Conservation (phyloP, 1,139 yeast species). For the Lodderomyces parapsilosis region DNA sequence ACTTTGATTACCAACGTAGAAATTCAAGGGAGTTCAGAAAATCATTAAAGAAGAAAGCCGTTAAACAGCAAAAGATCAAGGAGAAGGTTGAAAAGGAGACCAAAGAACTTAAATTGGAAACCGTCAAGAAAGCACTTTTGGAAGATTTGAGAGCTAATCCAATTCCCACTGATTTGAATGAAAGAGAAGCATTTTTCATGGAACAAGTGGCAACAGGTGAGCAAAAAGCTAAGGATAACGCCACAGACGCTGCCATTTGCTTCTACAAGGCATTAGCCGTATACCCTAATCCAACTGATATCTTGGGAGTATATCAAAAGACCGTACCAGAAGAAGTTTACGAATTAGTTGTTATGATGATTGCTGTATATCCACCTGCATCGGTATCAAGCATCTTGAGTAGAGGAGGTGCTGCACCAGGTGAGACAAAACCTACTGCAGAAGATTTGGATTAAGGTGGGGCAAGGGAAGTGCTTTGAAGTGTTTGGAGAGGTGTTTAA, state of each 20-base stretch:
- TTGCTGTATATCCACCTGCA: conserved; percentile 85
- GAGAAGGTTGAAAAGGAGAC: conserved; percentile 57
- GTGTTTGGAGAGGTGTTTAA: not conserved
- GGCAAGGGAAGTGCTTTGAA: conserved; percentile 13
- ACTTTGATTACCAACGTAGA: conserved; percentile 92
- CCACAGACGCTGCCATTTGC: conserved; percentile 77
- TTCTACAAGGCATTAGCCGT: conserved; percentile 95
- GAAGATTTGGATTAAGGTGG: conserved; percentile 39
- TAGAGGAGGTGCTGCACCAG: conserved; percentile 21
- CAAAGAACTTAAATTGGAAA: conserved; percentile 59
- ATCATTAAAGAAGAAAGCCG: conserved; percentile 60
- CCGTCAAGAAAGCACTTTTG: conserved; percentile 60
- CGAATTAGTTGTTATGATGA: conserved; percentile 82
- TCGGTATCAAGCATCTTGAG: conserved; percentile 71
- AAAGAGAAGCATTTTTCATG: conserved; percentile 77
- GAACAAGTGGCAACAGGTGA: conserved; percentile 85
- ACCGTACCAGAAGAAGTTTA: conserved; percentile 79
- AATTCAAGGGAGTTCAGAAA: conserved; percentile 78
- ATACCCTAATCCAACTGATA: conserved; percentile 92
- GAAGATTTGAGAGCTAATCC: conserved; percentile 70
- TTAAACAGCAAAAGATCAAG: conserved; percentile 56
- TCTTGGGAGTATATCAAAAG: conserved; percentile 85
- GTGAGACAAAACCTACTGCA: conserved; percentile 28
- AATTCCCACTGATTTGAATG: conserved; percentile 67
- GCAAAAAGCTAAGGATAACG: conserved; percentile 57